phyloP scores from a whole-genome alignment of 805 yeast species.

The Saccharomycopsis fibuligera region DNA sequence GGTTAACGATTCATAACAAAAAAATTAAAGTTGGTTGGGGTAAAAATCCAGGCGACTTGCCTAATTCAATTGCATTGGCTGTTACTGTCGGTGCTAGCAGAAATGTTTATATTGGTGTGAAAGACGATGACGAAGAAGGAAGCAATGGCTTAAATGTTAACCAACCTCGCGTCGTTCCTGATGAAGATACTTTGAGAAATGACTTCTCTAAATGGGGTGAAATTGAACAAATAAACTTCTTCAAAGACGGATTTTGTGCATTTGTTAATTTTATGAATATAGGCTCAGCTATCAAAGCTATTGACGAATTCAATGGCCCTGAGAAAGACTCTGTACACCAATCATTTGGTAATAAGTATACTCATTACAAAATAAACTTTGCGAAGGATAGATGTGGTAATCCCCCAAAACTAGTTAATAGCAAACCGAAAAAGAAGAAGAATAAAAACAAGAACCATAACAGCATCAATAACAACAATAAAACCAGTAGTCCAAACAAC shows the following conservation, averaged over 20 bases:
- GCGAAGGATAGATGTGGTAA: slow-evolving; percentile 82
- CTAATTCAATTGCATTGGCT: slow-evolving; percentile 49
- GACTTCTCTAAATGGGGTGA: slow-evolving; percentile 66
- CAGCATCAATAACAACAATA: not conserved
- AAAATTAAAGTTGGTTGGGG: slow-evolving; percentile 68
- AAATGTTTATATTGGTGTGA: slow-evolving; percentile 66
- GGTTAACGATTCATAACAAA: slow-evolving; percentile 54
- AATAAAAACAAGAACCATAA: slow-evolving; percentile 1
- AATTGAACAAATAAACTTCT: slow-evolving; percentile 69
- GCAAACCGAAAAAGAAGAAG: slow-evolving; percentile 22
- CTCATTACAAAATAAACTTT: slow-evolving; percentile 51
- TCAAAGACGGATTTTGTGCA: slow-evolving; percentile 65
- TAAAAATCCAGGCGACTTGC: slow-evolving; percentile 55
- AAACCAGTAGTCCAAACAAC: not conserved
- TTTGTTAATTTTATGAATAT: slow-evolving; percentile 68
- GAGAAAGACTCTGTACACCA: slow-evolving; percentile 30
- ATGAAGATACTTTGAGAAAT: slow-evolving; percentile 42
- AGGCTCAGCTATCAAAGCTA: slow-evolving; percentile 54
- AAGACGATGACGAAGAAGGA: slow-evolving; percentile 32
- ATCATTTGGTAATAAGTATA: slow-evolving; percentile 41
- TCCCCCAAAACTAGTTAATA: slow-evolving; percentile 44
- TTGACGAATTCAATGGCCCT: slow-evolving; percentile 46
- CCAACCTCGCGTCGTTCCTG: slow-evolving; percentile 32
- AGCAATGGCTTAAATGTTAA: slow-evolving; percentile 25
- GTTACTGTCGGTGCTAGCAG: slow-evolving; percentile 72